Percentiles rank a stretch among this genome's conserved stretches.
Conservation (phyloP, 257 asterid genomes). For the Solanum okadae region DNA sequence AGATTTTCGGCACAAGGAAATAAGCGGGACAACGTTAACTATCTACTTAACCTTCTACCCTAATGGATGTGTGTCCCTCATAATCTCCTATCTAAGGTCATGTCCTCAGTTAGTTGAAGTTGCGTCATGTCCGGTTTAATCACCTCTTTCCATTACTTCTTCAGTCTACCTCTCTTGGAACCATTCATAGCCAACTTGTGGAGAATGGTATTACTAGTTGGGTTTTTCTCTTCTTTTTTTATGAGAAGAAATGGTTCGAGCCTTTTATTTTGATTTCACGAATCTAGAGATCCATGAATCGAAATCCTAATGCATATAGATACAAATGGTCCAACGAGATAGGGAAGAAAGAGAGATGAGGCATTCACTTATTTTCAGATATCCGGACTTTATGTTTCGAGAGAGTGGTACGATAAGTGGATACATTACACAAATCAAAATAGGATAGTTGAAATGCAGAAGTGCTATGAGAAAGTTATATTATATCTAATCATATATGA, state of each 20-base stretch:
- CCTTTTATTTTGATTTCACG: background rate
- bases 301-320: no score
- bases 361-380: background rate
- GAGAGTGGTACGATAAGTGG: background rate
- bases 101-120: background rate
- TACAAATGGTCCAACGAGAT: background rate
- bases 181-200: background rate
- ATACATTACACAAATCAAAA: background rate
- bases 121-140: rapidly evolving
- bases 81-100: no score
- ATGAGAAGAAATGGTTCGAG: background rate
- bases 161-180: background rate
- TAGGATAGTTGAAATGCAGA: background rate
- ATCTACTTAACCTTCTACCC: background rate
- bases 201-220: background rate
- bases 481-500: background rate
- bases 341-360: background rate
- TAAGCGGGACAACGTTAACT: no score
- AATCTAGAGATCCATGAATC: background rate
- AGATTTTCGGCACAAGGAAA: background rate
- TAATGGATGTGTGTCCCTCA: background rate
- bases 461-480: background rate
- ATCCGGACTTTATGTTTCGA: background rate
- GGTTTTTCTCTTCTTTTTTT: background rate
- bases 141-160: background rate